Base-by-base conservation (phyloP, 768 basidiomycete species). In the Sporobolomyces roseus region DNA sequence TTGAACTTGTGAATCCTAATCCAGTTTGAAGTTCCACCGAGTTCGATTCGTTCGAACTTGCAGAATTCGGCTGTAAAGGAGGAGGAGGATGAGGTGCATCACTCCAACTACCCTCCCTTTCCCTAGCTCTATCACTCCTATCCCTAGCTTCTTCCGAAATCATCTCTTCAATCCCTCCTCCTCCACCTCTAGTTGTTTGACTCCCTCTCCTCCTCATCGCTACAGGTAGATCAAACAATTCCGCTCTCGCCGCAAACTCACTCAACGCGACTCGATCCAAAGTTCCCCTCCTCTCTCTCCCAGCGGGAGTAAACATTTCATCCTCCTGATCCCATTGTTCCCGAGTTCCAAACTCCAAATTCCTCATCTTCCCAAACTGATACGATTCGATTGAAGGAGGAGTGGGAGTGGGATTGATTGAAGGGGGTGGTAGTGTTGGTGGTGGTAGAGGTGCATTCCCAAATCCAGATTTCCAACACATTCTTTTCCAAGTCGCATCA, bases 401-500 rank as follows among this genome's bases (percentile, higher is more conserved):
- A 23, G 2, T 19, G 21, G 21, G 29, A 5, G 30, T 3, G 10
- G 58, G 25, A 32, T n/a, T n/a, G n/a, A n/a, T n/a, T n/a, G n/a
- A n/a, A n/a, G n/a, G n/a, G n/a, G n/a, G n/a, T n/a, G 27, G 21
- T 27, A 32, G 58, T 9, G 38, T 9, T 13, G 17, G 3, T 2
- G 56, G 58, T 4, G 58, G 58, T 4, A 21, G 17, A 17, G 58
- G 50, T 27, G 41, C 50, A 45, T 69, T 53, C 13, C 74, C 77
- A 61, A 81, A 88, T 9, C 82, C 83, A 76, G 86, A 83, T 23
- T 80, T 74, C 16, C 80, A 78, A 75, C 88, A 91, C 85, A 94
- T 85, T 16, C 82, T 74, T 78, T 85, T 86, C 93, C 93, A 97
- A 16, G 90, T 81, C 70, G 81, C 83, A 71, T 93, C 90, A 74